Conservation (phyloP, 2,329 filamentous ascomycete genomes). For the Mycosphaerella sp. region DNA sequence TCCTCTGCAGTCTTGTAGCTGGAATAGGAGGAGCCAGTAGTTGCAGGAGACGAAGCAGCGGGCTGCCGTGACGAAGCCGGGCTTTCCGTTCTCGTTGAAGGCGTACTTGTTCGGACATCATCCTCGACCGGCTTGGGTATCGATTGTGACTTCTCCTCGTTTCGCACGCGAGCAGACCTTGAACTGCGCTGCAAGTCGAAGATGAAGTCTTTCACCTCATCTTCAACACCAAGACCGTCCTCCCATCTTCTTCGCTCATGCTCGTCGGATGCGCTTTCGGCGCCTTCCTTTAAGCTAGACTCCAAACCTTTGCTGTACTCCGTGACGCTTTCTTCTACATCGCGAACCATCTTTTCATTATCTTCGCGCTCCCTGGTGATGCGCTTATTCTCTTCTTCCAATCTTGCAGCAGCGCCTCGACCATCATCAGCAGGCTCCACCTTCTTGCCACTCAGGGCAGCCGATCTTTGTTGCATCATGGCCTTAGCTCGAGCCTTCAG, state of each 20-base stretch:
- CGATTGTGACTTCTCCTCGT: conserved; percentile 45
- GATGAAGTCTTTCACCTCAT: conserved; percentile 96
- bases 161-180: conserved; percentile 63
- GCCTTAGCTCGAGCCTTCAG: conserved; percentile 92
- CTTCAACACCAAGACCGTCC: conserved; percentile 90
- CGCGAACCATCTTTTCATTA: conserved; percentile 92
- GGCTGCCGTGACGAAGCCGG: conserved; percentile 26
- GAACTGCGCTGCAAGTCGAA: conserved; percentile 89
- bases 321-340: conserved; percentile 92
- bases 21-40: conserved; percentile 61
- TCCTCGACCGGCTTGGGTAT: conserved; percentile 23
- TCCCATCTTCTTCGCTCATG: conserved; percentile 94
- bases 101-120: conserved; percentile 27
- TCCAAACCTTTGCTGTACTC: conserved; percentile 83
- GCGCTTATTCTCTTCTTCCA: conserved; percentile 82
- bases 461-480: conserved; percentile 97
- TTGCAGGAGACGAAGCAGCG: conserved; percentile 40
- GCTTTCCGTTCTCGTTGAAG: conserved; percentile 28
- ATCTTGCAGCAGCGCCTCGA: conserved; percentile 69
- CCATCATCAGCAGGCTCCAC: conserved; percentile 63
- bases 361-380: conserved; percentile 81
- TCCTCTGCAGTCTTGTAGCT: conserved; percentile 89
- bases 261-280: conserved; percentile 68
- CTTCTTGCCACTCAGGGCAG: conserved; percentile 77
- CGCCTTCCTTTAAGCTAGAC: conserved; percentile 76